These are phyloP conservation scores for Ustilago loliicola DNA, from an alignment of 1,284 basidiomycete genomes.

Conservation along the genomic window DNA sequence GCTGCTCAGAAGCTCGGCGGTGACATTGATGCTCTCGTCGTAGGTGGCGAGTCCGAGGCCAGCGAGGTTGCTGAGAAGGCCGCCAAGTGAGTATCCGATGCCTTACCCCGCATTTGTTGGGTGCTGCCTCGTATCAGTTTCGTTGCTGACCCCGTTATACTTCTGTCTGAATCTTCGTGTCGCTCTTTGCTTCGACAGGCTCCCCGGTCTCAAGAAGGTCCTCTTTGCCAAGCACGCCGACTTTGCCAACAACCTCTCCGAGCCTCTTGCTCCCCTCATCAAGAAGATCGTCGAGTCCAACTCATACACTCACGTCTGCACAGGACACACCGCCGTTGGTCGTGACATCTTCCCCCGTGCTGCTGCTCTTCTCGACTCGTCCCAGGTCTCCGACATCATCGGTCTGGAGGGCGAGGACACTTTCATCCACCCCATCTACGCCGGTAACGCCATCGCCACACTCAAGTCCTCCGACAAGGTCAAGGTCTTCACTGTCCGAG, in stretches of 20 bases:
- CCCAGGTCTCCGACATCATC: constrained; percentile 88
- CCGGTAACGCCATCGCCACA: constrained; percentile 96
- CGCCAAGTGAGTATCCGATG: constrained; percentile 77
- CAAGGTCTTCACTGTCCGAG: constrained; percentile 95
- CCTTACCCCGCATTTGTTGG: neutral
- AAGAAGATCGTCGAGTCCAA: constrained; percentile 73
- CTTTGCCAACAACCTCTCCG: constrained; percentile 71
- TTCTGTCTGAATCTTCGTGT: neutral
- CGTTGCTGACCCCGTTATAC: neutral
- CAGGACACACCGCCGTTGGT: constrained; percentile 81
- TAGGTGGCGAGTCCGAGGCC: constrained; percentile 82
- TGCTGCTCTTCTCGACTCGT: constrained; percentile 82
- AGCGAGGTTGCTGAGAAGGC: constrained; percentile 80
- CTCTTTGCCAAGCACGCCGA: constrained; percentile 72
- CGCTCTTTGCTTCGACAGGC: constrained; percentile 63
- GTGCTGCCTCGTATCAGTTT: neutral
- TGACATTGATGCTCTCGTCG: constrained; percentile 88
- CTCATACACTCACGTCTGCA: constrained; percentile 85
- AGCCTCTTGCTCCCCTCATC: constrained; percentile 74
- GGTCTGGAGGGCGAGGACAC: constrained; percentile 81
- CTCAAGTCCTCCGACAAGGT: constrained; percentile 84
- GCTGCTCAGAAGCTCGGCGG: constrained; percentile 85
- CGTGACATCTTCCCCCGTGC: constrained; percentile 86
- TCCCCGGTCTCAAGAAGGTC: constrained; percentile 73
- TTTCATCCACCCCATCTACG: constrained; percentile 96